Evolutionary conservation across 495 filamentous ascomycete genomes (phyloP).

Genomic region (Neurospora pannonica): DNA sequence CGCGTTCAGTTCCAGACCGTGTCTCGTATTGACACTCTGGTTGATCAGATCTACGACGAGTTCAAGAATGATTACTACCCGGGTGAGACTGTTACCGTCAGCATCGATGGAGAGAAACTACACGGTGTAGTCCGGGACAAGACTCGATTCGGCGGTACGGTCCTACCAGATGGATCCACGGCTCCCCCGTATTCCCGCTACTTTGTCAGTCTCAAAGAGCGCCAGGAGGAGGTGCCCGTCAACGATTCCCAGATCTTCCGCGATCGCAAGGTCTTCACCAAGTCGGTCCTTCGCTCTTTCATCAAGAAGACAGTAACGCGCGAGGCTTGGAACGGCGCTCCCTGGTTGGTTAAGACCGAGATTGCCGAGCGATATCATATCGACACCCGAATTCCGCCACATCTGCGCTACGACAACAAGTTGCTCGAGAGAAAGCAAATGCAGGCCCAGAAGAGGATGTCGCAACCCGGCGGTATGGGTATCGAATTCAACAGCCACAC

Average conservation of each 20-base stretch:
- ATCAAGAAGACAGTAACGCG: constrained; percentile 88
- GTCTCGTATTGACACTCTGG: constrained; percentile 84
- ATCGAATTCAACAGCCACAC: background rate
- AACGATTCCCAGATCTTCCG: constrained; percentile 77
- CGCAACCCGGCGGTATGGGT: constrained; percentile 34
- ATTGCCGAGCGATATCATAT: constrained; percentile 81
- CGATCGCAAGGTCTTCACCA: constrained; percentile 90
- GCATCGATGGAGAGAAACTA: constrained; percentile 60
- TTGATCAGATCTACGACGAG: constrained; percentile 56
- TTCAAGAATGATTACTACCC: constrained; percentile 93
- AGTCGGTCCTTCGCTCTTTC: constrained; percentile 85
- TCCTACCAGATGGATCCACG: constrained; percentile 53
- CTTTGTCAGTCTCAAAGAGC: constrained; percentile 62
- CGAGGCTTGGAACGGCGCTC: constrained; percentile 88
- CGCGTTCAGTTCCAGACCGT: constrained; percentile 86
- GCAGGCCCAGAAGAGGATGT: constrained; percentile 58
- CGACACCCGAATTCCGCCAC: constrained; percentile 69
- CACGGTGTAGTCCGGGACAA: constrained; percentile 80
- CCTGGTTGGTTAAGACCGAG: constrained; percentile 86
- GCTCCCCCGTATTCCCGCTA: constrained; percentile 66
- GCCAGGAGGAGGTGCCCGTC: constrained; percentile 63
- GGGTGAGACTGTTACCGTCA: constrained; percentile 72
- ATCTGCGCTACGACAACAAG: constrained; percentile 71
- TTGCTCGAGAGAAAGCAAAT: constrained; percentile 64
- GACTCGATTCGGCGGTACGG: constrained; percentile 56